Base-by-base conservation (phyloP, 306 rosid species). In the Lupinus albus region DNA sequence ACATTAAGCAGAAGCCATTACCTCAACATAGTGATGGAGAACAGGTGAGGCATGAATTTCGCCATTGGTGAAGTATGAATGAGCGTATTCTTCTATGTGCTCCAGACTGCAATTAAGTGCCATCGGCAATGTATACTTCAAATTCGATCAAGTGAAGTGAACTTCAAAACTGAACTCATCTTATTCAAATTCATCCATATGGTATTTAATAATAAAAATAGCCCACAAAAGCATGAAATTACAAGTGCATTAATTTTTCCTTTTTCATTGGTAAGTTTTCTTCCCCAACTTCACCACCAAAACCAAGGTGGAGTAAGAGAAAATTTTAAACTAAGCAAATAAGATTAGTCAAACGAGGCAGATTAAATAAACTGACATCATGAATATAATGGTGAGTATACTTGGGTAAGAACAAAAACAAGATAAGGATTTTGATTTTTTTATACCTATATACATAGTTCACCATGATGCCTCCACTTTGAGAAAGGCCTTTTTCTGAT, bases 381-480 rank as follows among this genome's bases (percentile, higher is more conserved):
- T 59, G 9, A 67, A 39, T 70, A 45, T 64, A 53, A 48, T 11
- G 12, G 39, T 16, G 39, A 46, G 13, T 69, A 35, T 50, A 44
- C n/a, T 8, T 15, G 5, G 42, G 48, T 14, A 51, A 16, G n/a
- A 73, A 36, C 64, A 42, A 18, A 53, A 58, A 64, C 48, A 74
- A 33, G 71, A 50, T 41, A 18, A 58, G 13, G 64, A 65, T 61
- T 67, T 72, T 32, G 17, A n/a, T n/a, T n/a, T n/a, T n/a, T n/a
- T n/a, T n/a, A n/a, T 81, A 87, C 98, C 91, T 78, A 80, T 92
- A 92, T 50, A 92, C 91, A 72, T 92, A 89, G 81, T 92, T 92
- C 84, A 92, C 98, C 98, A 92, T 89, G 67, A 92, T 83, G 56
- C 95, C 89, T 9, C 86, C 98, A 83, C 98, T 87, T 86, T 89